Evolutionary conservation across 192 early-diverging fungal species (phyloP), one percentile per base, ranked within the genome.

Genomic region (Borealophlyctis nickersoniae): DNA sequence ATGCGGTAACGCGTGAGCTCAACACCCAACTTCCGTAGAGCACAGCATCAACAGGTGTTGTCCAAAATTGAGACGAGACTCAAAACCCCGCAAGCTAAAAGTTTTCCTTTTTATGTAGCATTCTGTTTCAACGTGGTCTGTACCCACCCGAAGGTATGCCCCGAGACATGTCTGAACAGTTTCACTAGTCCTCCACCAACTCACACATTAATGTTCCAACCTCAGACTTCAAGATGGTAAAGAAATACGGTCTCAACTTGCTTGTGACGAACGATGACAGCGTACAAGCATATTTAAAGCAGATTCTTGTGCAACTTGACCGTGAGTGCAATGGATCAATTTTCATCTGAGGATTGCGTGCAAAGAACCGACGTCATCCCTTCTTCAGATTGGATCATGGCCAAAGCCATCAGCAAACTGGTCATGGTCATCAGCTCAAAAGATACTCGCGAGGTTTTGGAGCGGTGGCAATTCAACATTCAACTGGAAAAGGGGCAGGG

Each of bases 381-480:
- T n/a, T 45, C 55, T 13, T 49, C 61, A 91, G 89, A 81, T 23
- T 95, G 93, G 95, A 72, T 94, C 7, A 70, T 76, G 35, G 78
- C 78, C 1, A 82, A 85, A 35, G 83, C 86, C 50, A 87, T 96
- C 32, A 86, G 80, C 64, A 93, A 89, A 57, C 74, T 98, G 33
- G 91, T 98, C 5, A 68, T 98, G 52, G 92, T 89, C 0, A 87
- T 98, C 32, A 88, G 89, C 57, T 87, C 88, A n/a, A 84, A 85
- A 52, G 90, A 93, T 26, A 90, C 89, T 1, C 76, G 88, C 2
- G 86, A 94, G 60, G 88, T 89, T 9, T 55, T 95, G 2, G 94
- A 96, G 73, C 85, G 93, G 48, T 96, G 94, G 96, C 90, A 96
- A 64, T 98, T 98, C 73, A 91, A 95, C 75, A 82, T 95, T 34